Evolutionary conservation across 164 flowering plant species (phyloP), one percentile per base, ranked within the genome.

Genomic region (Hamamelis virginiana): DNA sequence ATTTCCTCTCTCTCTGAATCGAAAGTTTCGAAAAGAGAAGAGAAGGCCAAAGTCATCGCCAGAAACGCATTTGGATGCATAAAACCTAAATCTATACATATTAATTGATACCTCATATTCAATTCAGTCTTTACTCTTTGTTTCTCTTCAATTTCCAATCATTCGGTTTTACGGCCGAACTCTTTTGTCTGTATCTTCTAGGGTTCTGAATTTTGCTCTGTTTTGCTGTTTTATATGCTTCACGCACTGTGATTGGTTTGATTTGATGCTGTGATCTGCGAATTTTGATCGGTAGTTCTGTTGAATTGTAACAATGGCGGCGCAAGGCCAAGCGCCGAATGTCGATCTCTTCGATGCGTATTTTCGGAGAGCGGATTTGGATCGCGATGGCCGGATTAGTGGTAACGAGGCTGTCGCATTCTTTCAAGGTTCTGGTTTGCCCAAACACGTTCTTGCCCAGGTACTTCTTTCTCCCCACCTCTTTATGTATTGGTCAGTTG

Each of bases 341-440:
- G 70, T 71, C 75, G 97, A 93, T 80, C 88, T 83, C 25, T 96
- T 96, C 70, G 99, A 96, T 74, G 70, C 80, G 28, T 96, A 91
- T 72, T 96, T 96, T 60, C 78, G 84, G 55, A 79, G 90, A 68
- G 99, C 99, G 11, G 99, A 87, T 87, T 78, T 87, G 82, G 93
- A 88, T 74, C 83, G 84, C 9, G 91, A 88, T 64, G 93, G 93
- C 28, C 81, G 86, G 66, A 85, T 88, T 69, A 86, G 86, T 64
- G 93, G 91, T 14, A 59, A 68, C 38, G 93, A 88, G 64, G 93
- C 93, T n/a, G 89, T 88, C 52, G 67, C 81, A 18, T 88, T 88
- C 80, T 80, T 85, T 27, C 86, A 79, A 68, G 87, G 77, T 76
- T 75, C 91, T 57, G 81, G 81, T 77, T 78, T 88, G 78, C 82